Conservation (phyloP, 257 asterid species). For the Euphrasia confusa region DNA sequence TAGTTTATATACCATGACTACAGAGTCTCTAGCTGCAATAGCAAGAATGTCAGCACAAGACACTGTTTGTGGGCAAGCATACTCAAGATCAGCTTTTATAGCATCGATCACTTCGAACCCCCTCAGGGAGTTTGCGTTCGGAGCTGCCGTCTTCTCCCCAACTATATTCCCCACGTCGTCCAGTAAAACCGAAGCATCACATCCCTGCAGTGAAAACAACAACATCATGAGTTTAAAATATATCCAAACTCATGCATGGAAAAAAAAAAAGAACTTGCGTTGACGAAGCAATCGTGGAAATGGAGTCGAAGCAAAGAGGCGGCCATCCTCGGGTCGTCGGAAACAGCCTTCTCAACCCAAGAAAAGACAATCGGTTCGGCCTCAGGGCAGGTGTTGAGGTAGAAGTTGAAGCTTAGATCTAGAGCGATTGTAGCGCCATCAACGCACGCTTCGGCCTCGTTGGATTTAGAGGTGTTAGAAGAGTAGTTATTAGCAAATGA, state of each 20-base stretch:
- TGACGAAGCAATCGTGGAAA: slow-evolving; percentile 87
- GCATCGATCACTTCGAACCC: slow-evolving; percentile 85
- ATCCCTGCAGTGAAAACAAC: slow-evolving; percentile 45
- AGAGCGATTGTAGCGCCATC: slow-evolving; percentile 36
- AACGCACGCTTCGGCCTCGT: slow-evolving; percentile 41
- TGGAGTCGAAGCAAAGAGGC: slow-evolving; percentile 93
- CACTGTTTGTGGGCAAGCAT: slow-evolving; percentile 56
- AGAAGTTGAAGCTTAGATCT: slow-evolving; percentile 52
- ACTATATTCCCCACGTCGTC: slow-evolving; percentile 46
- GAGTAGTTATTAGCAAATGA: slow-evolving; percentile 16
- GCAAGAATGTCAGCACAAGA: slow-evolving; percentile 93
- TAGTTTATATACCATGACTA: slow-evolving; percentile 43
- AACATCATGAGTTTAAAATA: not conserved
- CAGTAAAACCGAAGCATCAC: slow-evolving; percentile 81
- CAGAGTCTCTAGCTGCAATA: slow-evolving; percentile 77
- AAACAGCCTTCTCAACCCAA: slow-evolving; percentile 65
- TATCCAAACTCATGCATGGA: not conserved
- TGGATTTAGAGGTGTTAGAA: slow-evolving; percentile 11
- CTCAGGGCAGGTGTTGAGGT: slow-evolving; percentile 57
- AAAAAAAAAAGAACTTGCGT: slow-evolving; percentile 41
- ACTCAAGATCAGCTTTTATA: slow-evolving; percentile 66
- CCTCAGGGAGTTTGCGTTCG: slow-evolving; percentile 67
- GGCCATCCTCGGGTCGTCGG: slow-evolving; percentile 76
- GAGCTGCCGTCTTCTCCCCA: slow-evolving; percentile 78
- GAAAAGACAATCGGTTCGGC: slow-evolving; percentile 72